Evolutionary conservation across 352 stramenopile genomes (phyloP), one percentile per base, ranked within the genome.

Genomic region (Nothophytophthora sp.): DNA sequence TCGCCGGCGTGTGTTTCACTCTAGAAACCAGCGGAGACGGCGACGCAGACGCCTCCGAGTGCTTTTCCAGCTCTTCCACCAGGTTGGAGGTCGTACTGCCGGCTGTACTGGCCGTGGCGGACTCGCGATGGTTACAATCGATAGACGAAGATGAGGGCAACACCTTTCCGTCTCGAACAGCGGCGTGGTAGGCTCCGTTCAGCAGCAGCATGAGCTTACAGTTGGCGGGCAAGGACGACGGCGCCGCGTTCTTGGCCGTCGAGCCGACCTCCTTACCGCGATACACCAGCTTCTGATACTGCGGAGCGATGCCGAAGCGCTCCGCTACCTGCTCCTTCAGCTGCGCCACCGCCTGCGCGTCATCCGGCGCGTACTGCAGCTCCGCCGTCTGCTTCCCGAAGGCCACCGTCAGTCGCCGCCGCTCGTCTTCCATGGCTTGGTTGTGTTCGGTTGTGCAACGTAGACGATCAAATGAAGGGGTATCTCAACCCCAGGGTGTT

Each of bases 281-380:
- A 16, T 73, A 67, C 20, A 90, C 38, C 12, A 90, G 67, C 19
- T 78, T 78, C 56, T 90, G 78, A 38, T 80, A 70, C 34, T 67
- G 56, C 0, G 58, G 32, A 3, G 54, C 65, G 15, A 90, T 45
- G 13, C 73, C 59, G 28, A 75, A 83, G 10, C 42, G 41, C 29
- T 50, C 22, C 10, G 34, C 57, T 0, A 90, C 53, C 19, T 69
- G 16, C 1, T 28, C 22, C 37, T 81, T 66, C 8, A 90, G 51
- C 1, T 42, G 22, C 13, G 54, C 36, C 4, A 89, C 13, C n/a
- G 55, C 56, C 34, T 72, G 39, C 10, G 43, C 39, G 5, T 61
- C 35, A 15, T 70, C 49, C 8, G 59, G 27, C 1, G 57, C 20
- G 19, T 81, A 50, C 16, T 38, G 25, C 16, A 89, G 20, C 5